phyloP scores from a whole-genome alignment of 305 asterid genomes.

The Lippia alba region DNA sequence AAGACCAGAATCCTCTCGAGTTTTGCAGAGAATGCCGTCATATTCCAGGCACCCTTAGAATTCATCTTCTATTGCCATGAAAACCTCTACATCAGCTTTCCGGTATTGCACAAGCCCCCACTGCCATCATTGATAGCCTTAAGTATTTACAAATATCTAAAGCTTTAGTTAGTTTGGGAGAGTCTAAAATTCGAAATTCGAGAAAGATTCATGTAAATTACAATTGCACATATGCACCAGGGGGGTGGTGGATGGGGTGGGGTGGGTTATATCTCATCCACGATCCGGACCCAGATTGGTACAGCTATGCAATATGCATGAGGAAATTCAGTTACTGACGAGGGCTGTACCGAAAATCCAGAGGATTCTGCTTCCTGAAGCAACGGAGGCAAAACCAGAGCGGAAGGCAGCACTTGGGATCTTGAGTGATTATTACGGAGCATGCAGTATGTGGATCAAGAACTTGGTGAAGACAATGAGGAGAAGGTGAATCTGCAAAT shows the following conservation, averaged over 20 bases:
- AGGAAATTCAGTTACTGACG: no score
- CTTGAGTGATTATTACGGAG: background rate
- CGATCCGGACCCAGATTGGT: no score
- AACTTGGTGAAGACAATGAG: background rate
- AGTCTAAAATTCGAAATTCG: no score
- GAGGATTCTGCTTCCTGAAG: background rate
- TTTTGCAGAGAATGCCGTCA: constrained; percentile 54
- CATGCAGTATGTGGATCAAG: background rate
- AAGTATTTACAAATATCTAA: no score
- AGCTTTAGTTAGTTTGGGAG: no score
- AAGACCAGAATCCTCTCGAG: constrained; percentile 58
- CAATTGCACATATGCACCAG: no score
- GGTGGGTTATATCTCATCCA: no score
- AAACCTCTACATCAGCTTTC: constrained; percentile 1
- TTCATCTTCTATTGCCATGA: constrained; percentile 55
- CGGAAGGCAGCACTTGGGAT: background rate
- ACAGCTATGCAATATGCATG: background rate
- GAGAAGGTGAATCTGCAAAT: background rate
- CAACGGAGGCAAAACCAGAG: background rate
- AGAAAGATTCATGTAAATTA: no score
- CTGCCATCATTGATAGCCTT: background rate
- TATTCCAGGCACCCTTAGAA: constrained; percentile 56
- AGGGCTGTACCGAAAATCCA: no score
- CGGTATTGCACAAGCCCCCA: constrained; percentile 31
- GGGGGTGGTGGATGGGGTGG: no score